Conservation (phyloP, 2,329 filamentous ascomycete species). For the Nothomitra cinnamomea region DNA sequence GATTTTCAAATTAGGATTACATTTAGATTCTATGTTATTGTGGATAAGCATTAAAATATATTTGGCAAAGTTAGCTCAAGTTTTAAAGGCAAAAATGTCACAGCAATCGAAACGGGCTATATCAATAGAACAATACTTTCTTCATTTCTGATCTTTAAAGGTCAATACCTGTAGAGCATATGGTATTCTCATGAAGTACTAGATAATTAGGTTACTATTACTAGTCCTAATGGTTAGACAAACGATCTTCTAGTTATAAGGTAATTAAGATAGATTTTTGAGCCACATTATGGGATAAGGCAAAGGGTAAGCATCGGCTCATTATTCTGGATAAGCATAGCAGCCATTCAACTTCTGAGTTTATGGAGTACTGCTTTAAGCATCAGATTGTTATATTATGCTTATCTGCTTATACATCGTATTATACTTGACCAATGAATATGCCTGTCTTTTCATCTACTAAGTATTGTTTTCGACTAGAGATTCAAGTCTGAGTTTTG, state of each 20-base stretch:
- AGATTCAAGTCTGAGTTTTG: too few species aligned
- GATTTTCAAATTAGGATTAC: neutral
- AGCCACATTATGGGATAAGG: too few species aligned
- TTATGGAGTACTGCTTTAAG: too few species aligned
- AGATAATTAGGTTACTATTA: neutral
- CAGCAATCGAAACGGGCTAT: neutral
- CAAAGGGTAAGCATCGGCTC: slow-evolving; percentile 1
- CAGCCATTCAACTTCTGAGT: neutral
- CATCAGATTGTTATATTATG: too few species aligned
- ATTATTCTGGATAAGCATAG: neutral
- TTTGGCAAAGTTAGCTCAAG: too few species aligned
- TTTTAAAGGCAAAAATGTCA: too few species aligned
- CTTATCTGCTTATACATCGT: too few species aligned
- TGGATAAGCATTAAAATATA: too few species aligned
- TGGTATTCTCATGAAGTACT: neutral
- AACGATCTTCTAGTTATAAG: neutral
- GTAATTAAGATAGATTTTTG: neutral
- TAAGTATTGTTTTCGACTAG: too few species aligned
- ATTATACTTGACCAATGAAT: too few species aligned
- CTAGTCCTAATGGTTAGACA: neutral
- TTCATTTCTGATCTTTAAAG: neutral
- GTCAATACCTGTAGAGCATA: neutral
- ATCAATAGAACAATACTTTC: neutral
- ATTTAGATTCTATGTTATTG: neutral
- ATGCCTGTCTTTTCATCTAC: too few species aligned